A percentile compares a stretch with the other conserved stretches of the same genome.
Conservation (phyloP, 805 yeast species). For the Middelhovenomyces tepae region DNA sequence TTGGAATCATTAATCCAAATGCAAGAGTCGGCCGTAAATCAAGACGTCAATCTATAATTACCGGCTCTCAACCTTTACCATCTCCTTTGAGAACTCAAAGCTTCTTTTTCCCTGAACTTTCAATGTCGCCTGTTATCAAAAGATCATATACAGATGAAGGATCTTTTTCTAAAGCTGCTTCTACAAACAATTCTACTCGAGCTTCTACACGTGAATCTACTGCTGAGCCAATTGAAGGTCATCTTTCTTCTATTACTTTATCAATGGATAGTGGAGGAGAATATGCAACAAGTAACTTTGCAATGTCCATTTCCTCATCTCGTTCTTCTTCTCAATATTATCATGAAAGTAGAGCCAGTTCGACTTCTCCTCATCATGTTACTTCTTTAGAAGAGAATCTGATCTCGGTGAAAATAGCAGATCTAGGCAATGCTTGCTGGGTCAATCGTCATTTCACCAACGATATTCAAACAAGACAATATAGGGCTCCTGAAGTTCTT, state of each 20-base stretch:
- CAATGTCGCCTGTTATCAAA: slow-evolving; percentile 20
- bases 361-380: slow-evolving; percentile 7
- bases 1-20: slow-evolving; percentile 2
- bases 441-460: slow-evolving; percentile 71
- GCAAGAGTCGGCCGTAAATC: slow-evolving; percentile 35
- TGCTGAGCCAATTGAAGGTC: slow-evolving; percentile 8
- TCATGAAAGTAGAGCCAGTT: slow-evolving; percentile 2
- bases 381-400: slow-evolving; percentile 35
- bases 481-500: slow-evolving; percentile 82
- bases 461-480: slow-evolving; percentile 87
- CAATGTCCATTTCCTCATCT: slow-evolving; percentile 9
- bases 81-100: slow-evolving; percentile 61
- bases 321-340: slow-evolving; percentile 14
- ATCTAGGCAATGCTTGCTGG: slow-evolving; percentile 89
- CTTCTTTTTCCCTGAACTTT: slow-evolving; percentile 18
- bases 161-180: slow-evolving; percentile 10
- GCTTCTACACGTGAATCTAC: slow-evolving; percentile 5
- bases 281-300: not conserved
- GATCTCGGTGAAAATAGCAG: slow-evolving; percentile 81
- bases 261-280: slow-evolving; percentile 4
- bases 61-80: slow-evolving; percentile 90
- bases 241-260: slow-evolving; percentile 7
- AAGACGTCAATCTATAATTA: slow-evolving; percentile 66
- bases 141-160: not conserved
- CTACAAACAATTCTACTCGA: slow-evolving; percentile 6